Percentiles rank a stretch among this genome's conserved stretches.
Evolutionary conservation across 495 filamentous ascomycete genomes (phyloP).

Genomic region (Astrothelium subdiscretum): DNA sequence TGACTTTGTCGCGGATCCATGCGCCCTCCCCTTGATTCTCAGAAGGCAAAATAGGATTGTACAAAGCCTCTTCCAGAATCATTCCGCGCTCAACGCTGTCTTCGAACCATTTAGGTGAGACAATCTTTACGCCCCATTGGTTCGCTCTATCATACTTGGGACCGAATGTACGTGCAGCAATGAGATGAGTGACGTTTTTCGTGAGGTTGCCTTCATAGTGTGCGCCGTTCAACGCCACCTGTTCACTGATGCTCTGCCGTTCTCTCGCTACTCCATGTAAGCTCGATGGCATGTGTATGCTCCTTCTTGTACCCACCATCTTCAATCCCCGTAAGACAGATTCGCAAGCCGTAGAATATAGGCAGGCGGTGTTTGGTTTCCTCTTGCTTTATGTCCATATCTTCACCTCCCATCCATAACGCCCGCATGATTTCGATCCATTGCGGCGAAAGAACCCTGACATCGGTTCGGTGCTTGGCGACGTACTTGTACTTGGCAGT

Average conservation of each 20-base stretch:
- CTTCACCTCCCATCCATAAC: constrained; percentile 70
- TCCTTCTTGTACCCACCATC: constrained; percentile 47
- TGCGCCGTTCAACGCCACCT: constrained; percentile 56
- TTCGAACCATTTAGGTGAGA: constrained; percentile 72
- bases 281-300: neutral
- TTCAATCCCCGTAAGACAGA: constrained; percentile 86
- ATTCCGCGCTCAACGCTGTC: constrained; percentile 86
- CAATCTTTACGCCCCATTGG: constrained; percentile 64
- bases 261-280: constrained; percentile 42
- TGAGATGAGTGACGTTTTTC: constrained; percentile 70
- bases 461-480: constrained; percentile 74
- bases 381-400: constrained; percentile 60
- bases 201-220: constrained; percentile 79
- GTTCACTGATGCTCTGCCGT: constrained; percentile 54
- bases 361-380: constrained; percentile 50
- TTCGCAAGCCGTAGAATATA: constrained; percentile 50
- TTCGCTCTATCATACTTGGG: constrained; percentile 80
- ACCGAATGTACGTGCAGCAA: constrained; percentile 66
- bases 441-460: constrained; percentile 61
- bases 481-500: constrained; percentile 94
- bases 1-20: constrained; percentile 39
- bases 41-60: constrained; percentile 56
- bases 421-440: constrained; percentile 79
- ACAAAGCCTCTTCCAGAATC: constrained; percentile 74
- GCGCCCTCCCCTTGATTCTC: constrained; percentile 68